Evolutionary conservation across 495 filamentous ascomycete species (phyloP).

Genomic region (Amniculicola lignicola): DNA sequence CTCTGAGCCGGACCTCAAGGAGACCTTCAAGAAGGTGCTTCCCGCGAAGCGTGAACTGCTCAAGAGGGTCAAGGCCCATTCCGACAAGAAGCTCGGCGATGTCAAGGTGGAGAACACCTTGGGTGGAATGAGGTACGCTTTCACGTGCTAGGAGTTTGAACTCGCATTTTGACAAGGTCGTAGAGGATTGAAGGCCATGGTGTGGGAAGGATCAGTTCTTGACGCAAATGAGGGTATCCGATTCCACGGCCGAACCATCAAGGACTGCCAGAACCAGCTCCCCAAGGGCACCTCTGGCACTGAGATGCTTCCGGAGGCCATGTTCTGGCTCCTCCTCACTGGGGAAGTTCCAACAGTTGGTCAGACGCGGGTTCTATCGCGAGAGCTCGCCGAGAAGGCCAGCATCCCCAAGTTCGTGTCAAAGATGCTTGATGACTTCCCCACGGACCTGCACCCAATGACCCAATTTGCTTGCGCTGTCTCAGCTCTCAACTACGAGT

Average conservation of each 20-base stretch:
- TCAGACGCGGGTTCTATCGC: conserved; percentile 78
- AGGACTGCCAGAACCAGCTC: conserved; percentile 90
- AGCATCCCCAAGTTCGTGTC: conserved; percentile 78
- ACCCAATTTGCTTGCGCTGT: conserved; percentile 95
- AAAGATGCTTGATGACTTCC: conserved; percentile 87
- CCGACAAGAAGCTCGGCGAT: conserved; percentile 80
- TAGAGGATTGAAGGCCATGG: conserved; percentile 89
- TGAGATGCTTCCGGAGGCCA: conserved; percentile 98
- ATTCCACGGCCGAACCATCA: conserved; percentile 96
- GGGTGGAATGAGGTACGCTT: conserved; percentile 80
- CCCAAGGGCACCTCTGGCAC: conserved; percentile 90
- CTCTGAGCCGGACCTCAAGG: conserved; percentile 82
- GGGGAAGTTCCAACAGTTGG: conserved; percentile 79
- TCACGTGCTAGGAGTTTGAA: not conserved
- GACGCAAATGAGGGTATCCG: conserved; percentile 96
- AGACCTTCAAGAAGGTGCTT: conserved; percentile 74
- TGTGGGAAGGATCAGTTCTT: conserved; percentile 97
- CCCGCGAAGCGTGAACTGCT: conserved; percentile 89
- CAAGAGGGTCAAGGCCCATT: conserved; percentile 83
- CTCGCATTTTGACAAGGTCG: conserved; percentile 22
- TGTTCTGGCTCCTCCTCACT: conserved; percentile 98
- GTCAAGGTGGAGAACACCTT: conserved; percentile 91
- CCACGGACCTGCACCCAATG: conserved; percentile 89
- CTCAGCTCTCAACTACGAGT: conserved; percentile 87
- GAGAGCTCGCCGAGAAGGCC: conserved; percentile 82